Conservation (phyloP, 306 rosid genomes). For the Arachis stenosperma region DNA sequence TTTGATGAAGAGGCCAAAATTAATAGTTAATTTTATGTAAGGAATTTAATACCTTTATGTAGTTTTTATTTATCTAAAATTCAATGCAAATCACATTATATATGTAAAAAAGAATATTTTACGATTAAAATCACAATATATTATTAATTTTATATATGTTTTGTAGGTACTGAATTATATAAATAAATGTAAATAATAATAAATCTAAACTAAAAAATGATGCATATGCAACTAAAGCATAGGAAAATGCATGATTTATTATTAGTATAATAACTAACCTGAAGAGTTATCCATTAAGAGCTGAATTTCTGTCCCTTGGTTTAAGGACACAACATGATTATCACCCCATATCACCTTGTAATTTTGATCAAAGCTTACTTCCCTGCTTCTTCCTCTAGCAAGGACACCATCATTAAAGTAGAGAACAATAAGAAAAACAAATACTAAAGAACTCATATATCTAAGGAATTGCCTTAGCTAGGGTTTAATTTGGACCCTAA, state of each 20-base stretch:
- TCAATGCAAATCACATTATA: too few relatives aligned
- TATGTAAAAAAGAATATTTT: too few relatives aligned
- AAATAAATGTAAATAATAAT: background rate
- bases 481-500: background rate
- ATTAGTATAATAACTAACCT: constrained; percentile 36
- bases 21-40: too few relatives aligned
- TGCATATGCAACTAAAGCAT: background rate
- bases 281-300: constrained; percentile 56
- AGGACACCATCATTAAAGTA: background rate
- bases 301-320: constrained; percentile 52
- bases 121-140: too few relatives aligned
- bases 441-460: constrained; percentile 39
- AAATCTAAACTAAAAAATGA: background rate
- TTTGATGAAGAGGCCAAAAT: too few relatives aligned
- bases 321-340: constrained; percentile 40
- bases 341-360: constrained; percentile 53
- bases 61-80: too few relatives aligned
- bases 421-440: constrained; percentile 22
- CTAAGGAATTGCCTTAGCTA: constrained; percentile 2
- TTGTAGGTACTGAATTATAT: background rate
- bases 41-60: too few relatives aligned
- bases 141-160: too few relatives aligned
- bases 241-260: background rate
- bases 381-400: constrained; percentile 5
- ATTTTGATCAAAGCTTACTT: constrained; percentile 42